Evolutionary conservation across 371 early-diverging fungal genomes (phyloP).

Genomic region (Coemansia sp.): DNA sequence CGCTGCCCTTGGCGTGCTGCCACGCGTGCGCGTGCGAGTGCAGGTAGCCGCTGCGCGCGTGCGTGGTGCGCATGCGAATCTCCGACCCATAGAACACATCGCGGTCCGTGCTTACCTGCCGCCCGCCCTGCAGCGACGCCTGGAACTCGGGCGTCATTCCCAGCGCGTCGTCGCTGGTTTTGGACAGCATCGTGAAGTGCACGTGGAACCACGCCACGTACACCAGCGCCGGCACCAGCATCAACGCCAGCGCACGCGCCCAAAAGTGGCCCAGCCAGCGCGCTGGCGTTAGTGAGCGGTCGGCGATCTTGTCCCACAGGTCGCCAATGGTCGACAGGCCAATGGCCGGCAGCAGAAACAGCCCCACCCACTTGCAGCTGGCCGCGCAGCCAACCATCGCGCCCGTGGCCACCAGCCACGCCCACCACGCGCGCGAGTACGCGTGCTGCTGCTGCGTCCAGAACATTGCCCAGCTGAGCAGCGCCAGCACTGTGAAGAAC

Average conservation of each 20-base stretch:
- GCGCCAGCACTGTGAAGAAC: conserved; percentile 74
- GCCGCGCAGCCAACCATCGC: conserved; percentile 65
- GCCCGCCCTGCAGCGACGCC: conserved; percentile 53
- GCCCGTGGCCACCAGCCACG: conserved; percentile 73
- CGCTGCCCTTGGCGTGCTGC: conserved; percentile 76
- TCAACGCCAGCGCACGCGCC: conserved; percentile 66
- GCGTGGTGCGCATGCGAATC: conserved; percentile 72
- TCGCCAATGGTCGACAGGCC: conserved; percentile 84
- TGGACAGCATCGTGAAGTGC: conserved; percentile 72
- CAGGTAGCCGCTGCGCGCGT: conserved; percentile 72
- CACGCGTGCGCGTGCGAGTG: conserved; percentile 86
- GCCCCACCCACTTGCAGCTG: conserved; percentile 88
- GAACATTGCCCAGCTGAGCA: conserved; percentile 77
- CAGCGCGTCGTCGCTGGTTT: conserved; percentile 78
- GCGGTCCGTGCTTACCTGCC: conserved; percentile 43
- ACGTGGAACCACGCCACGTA: conserved; percentile 77
- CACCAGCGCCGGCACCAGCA: conserved; percentile 73
- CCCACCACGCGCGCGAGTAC: conserved; percentile 66
- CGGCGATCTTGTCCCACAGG: conserved; percentile 84
- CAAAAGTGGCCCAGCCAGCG: conserved; percentile 53
- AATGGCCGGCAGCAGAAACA: conserved; percentile 83
- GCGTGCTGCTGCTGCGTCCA: conserved; percentile 57
- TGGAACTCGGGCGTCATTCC: conserved; percentile 79
- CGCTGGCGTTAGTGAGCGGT: conserved; percentile 56
- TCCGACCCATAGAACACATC: conserved; percentile 81